Evolutionary conservation across 176 grass and related monocot species (phyloP), one percentile per base, ranked within the genome.

Genomic region (Tillandsia leiboldiana): DNA sequence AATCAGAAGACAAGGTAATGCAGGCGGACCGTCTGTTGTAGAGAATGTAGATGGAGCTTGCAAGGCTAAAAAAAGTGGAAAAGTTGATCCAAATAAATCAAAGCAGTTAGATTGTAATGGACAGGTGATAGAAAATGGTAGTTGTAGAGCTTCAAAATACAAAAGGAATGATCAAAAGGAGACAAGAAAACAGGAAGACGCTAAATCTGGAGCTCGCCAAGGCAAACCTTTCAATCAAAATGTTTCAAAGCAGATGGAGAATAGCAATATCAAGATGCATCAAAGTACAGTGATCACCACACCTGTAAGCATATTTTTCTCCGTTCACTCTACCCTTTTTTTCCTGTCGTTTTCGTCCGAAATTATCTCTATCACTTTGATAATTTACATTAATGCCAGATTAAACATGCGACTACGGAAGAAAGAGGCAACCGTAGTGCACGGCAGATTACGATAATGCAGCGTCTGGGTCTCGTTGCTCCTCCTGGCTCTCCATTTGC

Each of bases 401-500:
- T 65, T 63, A 86, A 70, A 69, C 53, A 18, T 24, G 48, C 66
- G 26, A 51, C 51, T 13, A 12, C 18, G 53, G 81, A 72, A 83
- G 78, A 77, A 53, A 52, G 14, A 53, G 87, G 73, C 50, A 51
- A 64, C 57, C 74, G 77, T 80, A 90, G 69, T 49, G 17, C 78
- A 10, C 72, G 87, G 1, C 73, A 75, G 50, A 74, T 83, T 82
- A 82, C 77, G 78, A 88, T 99, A 51, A 94, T 94, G 95, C 82
- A 82, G 76, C 81, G 54, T 70, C 77, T 99, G 1, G 90, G 51
- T 61, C 70, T 90, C 62, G 86, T 99, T 75, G 87, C 87, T 70
- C 95, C 90, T 73, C 51, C 65, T 58, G 94, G 87, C 49, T 90
- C 94, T 26, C 89, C 89, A 67, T 90, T 88, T 42, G 42, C 10